Conservation (phyloP, 2,329 filamentous ascomycete species). For the Aspergillus oerlinghausenensis region DNA sequence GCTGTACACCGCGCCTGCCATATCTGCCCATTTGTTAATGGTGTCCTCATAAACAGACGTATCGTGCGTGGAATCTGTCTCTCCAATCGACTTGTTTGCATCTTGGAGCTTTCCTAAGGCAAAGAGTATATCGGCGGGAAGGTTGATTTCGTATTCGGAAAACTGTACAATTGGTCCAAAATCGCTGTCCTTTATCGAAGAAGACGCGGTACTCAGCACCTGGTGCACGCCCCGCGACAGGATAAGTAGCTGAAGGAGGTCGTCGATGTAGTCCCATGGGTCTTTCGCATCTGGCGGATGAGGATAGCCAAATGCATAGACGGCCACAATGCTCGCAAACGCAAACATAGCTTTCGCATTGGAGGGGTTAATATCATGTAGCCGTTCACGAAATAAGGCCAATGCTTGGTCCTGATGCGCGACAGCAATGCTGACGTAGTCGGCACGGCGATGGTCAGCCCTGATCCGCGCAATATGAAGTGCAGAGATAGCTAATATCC, state of each 20-base stretch:
- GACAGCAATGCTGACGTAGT: constrained; percentile 34
- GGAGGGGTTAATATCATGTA: constrained; percentile 27
- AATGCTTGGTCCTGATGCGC: constrained; percentile 32
- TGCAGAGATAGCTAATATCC: constrained; percentile 31
- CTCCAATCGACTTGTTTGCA: constrained; percentile 22
- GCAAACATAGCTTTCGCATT: constrained; percentile 41
- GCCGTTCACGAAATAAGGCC: constrained; percentile 29
- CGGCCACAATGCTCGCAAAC: constrained; percentile 33
- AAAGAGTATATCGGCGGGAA: constrained; percentile 18
- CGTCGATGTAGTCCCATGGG: constrained; percentile 26
- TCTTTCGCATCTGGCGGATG: constrained; percentile 23
- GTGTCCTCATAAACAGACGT: constrained; percentile 17
- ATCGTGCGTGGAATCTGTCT: constrained; percentile 20
- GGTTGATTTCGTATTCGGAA: constrained; percentile 15
- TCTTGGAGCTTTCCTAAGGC: constrained; percentile 22
- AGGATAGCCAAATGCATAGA: constrained; percentile 37
- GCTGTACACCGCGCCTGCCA: constrained; percentile 20
- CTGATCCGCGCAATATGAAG: constrained; percentile 31
- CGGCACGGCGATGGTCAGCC: constrained; percentile 17
- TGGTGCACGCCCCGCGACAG: constrained; percentile 33
- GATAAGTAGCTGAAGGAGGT: constrained; percentile 30
- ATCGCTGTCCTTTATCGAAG: constrained; percentile 20
- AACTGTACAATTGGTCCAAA: constrained; percentile 27
- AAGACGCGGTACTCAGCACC: constrained; percentile 24
- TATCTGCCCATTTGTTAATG: constrained; percentile 25